Conservation (phyloP, 2,329 filamentous ascomycete genomes). For the Dactylonectria estremocensis region DNA sequence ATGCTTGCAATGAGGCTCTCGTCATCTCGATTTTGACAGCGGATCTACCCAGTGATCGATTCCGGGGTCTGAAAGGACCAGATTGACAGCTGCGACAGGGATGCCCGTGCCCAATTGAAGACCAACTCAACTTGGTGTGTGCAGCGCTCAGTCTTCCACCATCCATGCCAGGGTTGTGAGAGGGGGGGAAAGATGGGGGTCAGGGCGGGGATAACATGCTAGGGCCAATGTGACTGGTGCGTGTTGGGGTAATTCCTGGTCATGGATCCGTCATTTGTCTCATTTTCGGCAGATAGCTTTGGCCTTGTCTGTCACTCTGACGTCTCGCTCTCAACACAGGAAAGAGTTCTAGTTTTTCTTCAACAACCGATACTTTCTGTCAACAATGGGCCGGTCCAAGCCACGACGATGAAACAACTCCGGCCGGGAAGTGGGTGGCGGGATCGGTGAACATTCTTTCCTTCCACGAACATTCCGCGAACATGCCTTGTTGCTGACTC, state of each 20-base stretch:
- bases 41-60: slow-evolving; percentile 45
- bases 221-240: not conserved
- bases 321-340: not conserved
- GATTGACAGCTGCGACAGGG: slow-evolving; percentile 40
- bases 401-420: not conserved
- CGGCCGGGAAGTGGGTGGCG: slow-evolving; percentile 2
- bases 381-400: not conserved
- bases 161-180: not conserved
- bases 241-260: not conserved
- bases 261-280: slow-evolving; percentile 1
- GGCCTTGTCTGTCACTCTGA: not conserved
- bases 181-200: not conserved
- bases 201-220: not conserved
- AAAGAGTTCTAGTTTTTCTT: not conserved
- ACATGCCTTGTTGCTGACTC: slow-evolving; percentile 24
- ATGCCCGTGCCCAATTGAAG: slow-evolving; percentile 33
- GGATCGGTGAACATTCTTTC: slow-evolving; percentile 7
- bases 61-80: slow-evolving; percentile 28
- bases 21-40: slow-evolving; percentile 40
- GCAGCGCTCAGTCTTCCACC: slow-evolving; percentile 20
- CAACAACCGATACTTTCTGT: slow-evolving; percentile 13
- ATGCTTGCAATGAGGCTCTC: slow-evolving; percentile 38
- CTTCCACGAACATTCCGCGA: slow-evolving; percentile 22
- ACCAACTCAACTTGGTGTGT: slow-evolving; percentile 24
- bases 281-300: not conserved